These are phyloP conservation scores for Colletotrichum sp. DNA, from an alignment of 2,329 filamentous ascomycete genomes.

Conservation along the genomic window DNA sequence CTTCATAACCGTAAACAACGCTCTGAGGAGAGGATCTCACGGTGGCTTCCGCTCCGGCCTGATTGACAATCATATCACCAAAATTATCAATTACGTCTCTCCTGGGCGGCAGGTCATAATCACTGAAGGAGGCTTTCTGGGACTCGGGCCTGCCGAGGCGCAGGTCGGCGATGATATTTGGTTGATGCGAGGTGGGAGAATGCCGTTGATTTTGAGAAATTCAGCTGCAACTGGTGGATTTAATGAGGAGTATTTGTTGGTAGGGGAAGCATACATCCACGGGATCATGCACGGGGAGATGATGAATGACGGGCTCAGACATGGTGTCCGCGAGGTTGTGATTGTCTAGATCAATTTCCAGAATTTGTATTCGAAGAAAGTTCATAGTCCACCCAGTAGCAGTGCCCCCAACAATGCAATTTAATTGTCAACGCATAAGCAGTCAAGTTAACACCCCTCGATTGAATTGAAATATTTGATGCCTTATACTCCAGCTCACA, in stretches of 20 bases:
- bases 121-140: neutral
- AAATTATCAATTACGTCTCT: neutral
- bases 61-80: neutral
- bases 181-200: neutral
- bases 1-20: neutral
- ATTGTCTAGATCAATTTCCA: neutral
- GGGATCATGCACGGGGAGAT: constrained; percentile 5
- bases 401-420: too few species aligned
- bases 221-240: neutral
- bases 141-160: neutral
- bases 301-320: neutral
- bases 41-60: neutral
- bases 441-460: too few species aligned
- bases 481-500: too few species aligned
- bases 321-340: neutral
- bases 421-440: too few species aligned
- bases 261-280: neutral
- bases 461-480: too few species aligned
- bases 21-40: neutral
- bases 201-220: neutral
- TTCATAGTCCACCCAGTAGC: too few species aligned
- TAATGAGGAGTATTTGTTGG: neutral
- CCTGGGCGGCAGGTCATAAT: neutral
- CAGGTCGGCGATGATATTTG: neutral
- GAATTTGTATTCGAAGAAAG: too few species aligned